phyloP scores from a whole-genome alignment of 2,329 filamentous ascomycete species.

The Hysterium pulicare region DNA sequence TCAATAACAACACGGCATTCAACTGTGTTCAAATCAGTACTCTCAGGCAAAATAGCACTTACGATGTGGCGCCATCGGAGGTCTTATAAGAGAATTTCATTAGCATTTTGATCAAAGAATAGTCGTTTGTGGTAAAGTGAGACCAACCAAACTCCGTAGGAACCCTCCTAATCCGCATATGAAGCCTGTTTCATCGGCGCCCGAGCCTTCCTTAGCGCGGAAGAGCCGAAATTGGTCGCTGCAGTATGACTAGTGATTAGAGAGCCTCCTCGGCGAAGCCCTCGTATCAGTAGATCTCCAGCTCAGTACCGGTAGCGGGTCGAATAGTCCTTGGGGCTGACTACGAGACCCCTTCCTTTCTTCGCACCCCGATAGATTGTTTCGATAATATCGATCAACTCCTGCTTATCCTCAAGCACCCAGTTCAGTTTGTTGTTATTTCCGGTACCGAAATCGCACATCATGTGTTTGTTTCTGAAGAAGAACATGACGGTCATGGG shows the following conservation, averaged over 20 bases:
- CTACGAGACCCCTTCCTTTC: constrained; percentile 93
- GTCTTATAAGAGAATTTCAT: constrained; percentile 4
- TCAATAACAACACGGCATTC: too few species aligned
- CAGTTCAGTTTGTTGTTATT: constrained; percentile 99
- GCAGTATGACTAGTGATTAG: not conserved
- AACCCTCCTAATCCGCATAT: not conserved
- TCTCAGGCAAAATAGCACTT: too few species aligned
- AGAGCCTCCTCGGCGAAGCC: not conserved
- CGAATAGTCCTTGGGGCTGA: constrained; percentile 83
- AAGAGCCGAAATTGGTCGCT: not conserved
- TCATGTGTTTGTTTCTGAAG: constrained; percentile 98
- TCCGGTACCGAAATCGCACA: constrained; percentile 95
- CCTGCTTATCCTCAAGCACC: constrained; percentile 96
- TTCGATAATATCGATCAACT: constrained; percentile 97
- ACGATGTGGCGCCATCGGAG: not conserved
- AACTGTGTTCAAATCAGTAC: too few species aligned
- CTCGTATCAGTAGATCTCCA: not conserved
- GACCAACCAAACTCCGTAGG: constrained; percentile 2
- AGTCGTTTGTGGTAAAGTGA: not conserved
- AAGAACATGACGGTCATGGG: constrained; percentile 96
- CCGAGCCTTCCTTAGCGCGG: not conserved
- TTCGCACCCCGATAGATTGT: constrained; percentile 98
- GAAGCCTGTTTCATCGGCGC: not conserved
- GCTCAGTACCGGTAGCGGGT: constrained; percentile 65
- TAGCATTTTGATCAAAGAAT: constrained; percentile 3